These are phyloP conservation scores for Cenchrus purpureus DNA, from an alignment of 176 grass and related monocot species.

Conservation along the genomic window DNA sequence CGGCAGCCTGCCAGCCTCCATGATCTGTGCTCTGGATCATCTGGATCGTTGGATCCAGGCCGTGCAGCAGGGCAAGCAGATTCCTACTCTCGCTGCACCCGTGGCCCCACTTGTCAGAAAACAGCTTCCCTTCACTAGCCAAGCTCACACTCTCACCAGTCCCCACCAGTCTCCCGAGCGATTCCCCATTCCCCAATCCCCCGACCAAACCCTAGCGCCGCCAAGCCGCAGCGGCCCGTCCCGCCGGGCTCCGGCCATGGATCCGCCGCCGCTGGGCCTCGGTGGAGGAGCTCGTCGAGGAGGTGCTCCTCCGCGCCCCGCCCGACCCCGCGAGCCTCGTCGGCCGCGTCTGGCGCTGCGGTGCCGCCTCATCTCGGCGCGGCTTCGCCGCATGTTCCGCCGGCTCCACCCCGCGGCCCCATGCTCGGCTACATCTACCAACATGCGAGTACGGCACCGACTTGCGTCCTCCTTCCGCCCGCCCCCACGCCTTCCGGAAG, in stretches of 20 bases:
- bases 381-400: background rate
- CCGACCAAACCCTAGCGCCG: no score
- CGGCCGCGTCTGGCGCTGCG: background rate
- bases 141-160: no score
- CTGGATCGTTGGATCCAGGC: no score
- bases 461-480: background rate
- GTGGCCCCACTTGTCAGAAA: no score
- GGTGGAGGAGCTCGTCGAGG: background rate
- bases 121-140: no score
- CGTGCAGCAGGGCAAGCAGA: no score
- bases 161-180: background rate
- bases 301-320: slow-evolving; percentile 2
- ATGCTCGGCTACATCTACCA: background rate
- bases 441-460: accelerated
- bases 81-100: no score
- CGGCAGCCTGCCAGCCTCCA: no score
- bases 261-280: background rate
- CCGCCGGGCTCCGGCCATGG: no score
- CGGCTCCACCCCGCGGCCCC: background rate
- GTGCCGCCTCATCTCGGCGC: background rate
- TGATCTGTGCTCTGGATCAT: no score
- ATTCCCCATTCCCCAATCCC: no score
- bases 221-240: background rate
- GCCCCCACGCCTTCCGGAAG: no score
- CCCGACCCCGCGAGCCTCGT: background rate